Evolutionary conservation across 225 moss, liverwort and hornwort genomes (phyloP).

Genomic region (Physcomitrellopsis africana): DNA sequence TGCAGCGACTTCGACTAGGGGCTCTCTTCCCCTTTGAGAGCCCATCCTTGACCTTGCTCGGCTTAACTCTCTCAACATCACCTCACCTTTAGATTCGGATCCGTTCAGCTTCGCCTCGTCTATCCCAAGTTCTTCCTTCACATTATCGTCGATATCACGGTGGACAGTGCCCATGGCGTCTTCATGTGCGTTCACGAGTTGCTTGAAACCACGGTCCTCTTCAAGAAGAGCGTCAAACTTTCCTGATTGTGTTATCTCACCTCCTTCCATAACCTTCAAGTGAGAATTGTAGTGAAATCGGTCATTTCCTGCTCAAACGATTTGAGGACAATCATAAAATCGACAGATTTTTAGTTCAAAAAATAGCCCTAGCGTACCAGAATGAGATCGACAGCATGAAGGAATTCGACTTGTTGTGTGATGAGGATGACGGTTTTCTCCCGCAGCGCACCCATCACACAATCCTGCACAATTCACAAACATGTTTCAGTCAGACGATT

Average conservation of each 20-base stretch:
- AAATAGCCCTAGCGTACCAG: slow-evolving; percentile 51
- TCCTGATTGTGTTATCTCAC: slow-evolving; percentile 53
- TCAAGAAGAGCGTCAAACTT: slow-evolving; percentile 41
- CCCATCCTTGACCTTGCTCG: slow-evolving; percentile 24
- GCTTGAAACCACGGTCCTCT: slow-evolving; percentile 50
- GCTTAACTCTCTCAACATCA: slow-evolving; percentile 32
- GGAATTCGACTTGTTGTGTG: slow-evolving; percentile 89
- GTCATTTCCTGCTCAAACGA: neutral
- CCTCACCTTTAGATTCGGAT: slow-evolving; percentile 23
- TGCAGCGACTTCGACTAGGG: slow-evolving; percentile 11
- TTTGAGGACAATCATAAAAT: too few species aligned
- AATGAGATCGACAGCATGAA: slow-evolving; percentile 73
- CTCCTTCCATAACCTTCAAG: slow-evolving; percentile 57
- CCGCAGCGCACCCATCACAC: slow-evolving; percentile 63
- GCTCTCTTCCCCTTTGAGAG: slow-evolving; percentile 28
- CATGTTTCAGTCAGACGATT: neutral
- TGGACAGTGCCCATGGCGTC: slow-evolving; percentile 50
- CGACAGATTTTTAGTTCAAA: too few species aligned
- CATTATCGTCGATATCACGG: slow-evolving; percentile 2
- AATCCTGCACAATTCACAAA: slow-evolving; percentile 44
- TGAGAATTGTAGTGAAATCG: neutral
- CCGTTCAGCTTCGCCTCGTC: neutral
- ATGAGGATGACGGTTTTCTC: slow-evolving; percentile 81
- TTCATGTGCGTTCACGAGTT: slow-evolving; percentile 50
- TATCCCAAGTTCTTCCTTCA: neutral